Evolutionary conservation across 148 eudicot genomes (phyloP).

Genomic region (Cornus suecica): DNA sequence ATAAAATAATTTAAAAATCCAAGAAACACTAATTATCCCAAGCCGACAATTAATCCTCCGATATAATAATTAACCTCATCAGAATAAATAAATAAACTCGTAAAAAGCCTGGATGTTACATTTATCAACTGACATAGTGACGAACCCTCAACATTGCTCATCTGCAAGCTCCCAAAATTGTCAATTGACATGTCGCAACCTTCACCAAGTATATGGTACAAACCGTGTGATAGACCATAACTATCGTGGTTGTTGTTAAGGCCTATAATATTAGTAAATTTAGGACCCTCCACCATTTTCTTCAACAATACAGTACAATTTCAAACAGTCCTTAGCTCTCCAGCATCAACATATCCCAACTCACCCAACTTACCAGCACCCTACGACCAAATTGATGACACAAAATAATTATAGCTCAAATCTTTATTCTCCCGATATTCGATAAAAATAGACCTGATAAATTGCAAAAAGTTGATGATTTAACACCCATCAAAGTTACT

Average conservation of each 20-base stretch:
- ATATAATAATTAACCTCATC: too few species aligned
- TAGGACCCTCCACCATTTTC: constrained; percentile 90
- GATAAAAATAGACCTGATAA: neutral
- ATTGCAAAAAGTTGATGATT: neutral
- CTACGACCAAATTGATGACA: constrained; percentile 16
- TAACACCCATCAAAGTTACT: neutral
- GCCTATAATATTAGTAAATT: constrained; percentile 73
- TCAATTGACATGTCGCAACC: too few species aligned
- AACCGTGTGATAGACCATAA: too few species aligned
- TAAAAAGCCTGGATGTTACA: too few species aligned
- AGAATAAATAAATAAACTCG: too few species aligned
- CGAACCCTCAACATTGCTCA: constrained; percentile 89
- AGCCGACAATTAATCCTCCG: too few species aligned
- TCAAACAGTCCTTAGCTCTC: constrained; percentile 24
- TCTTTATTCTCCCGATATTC: neutral
- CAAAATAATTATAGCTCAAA: constrained; percentile 10
- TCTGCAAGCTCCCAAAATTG: constrained; percentile 68
- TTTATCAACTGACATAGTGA: constrained; percentile 93
- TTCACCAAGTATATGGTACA: too few species aligned
- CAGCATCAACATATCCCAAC: constrained; percentile 35
- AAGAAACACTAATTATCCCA: too few species aligned
- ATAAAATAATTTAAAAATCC: too few species aligned
- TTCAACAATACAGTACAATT: constrained; percentile 12
- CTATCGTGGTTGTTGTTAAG: too few species aligned
- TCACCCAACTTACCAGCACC: constrained; percentile 19